Evolutionary conservation across 306 rosid species (phyloP).

Genomic region (Rosa multiflora): DNA sequence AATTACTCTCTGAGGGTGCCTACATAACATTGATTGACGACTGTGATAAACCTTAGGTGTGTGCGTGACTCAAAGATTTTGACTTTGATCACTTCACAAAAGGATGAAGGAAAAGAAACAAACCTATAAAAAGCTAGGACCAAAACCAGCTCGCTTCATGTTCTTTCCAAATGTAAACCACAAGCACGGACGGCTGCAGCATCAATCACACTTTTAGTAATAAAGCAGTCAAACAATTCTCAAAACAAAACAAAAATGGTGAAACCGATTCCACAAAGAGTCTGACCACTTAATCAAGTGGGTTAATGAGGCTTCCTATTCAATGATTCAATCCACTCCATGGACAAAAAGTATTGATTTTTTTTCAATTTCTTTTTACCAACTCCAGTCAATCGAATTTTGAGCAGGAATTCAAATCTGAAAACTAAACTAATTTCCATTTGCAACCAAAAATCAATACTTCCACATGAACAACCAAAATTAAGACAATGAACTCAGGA

Average conservation of each 20-base stretch:
- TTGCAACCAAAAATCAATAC: too few relatives aligned
- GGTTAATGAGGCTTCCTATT: not conserved
- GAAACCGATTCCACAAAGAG: not conserved
- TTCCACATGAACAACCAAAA: too few relatives aligned
- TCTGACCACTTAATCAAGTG: not conserved
- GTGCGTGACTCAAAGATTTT: not conserved
- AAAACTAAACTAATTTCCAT: too few relatives aligned
- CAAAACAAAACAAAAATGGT: not conserved
- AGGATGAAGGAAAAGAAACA: slow-evolving; percentile 14
- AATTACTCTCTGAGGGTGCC: too few relatives aligned
- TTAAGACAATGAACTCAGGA: too few relatives aligned
- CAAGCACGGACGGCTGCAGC: slow-evolving; percentile 90
- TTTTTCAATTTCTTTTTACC: not conserved
- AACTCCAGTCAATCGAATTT: too few relatives aligned
- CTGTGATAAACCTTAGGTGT: too few relatives aligned
- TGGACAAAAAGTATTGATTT: not conserved
- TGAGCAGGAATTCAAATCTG: not conserved
- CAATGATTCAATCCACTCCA: not conserved
- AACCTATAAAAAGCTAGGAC: slow-evolving; percentile 76
- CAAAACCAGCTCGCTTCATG: slow-evolving; percentile 88
- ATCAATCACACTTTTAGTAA: slow-evolving; percentile 14
- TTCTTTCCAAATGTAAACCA: slow-evolving; percentile 95
- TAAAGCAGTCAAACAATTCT: not conserved
- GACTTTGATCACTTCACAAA: not conserved
- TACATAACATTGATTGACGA: too few relatives aligned